phyloP scores from a whole-genome alignment of 2,329 filamentous ascomycete genomes.

The Huntiella decipiens region DNA sequence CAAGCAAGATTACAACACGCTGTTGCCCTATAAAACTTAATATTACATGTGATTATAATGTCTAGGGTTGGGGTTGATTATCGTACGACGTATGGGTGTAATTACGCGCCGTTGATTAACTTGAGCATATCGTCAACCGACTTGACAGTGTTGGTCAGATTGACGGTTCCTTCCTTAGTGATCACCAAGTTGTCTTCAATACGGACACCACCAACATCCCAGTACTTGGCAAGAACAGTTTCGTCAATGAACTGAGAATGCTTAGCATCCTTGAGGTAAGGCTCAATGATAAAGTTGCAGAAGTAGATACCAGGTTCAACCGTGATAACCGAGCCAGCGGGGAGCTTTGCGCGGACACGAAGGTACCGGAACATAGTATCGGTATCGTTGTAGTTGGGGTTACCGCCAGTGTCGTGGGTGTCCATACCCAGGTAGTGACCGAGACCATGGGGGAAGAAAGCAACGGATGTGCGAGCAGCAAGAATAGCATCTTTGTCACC shows the following conservation, averaged over 20 bases:
- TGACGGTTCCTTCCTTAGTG: slow-evolving; percentile 48
- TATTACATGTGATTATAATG: too few relatives aligned
- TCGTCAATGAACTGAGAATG: slow-evolving; percentile 61
- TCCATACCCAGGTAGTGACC: slow-evolving; percentile 88
- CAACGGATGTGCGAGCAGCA: slow-evolving; percentile 58
- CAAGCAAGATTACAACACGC: too few relatives aligned
- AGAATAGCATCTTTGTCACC: slow-evolving; percentile 53
- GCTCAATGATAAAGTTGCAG: slow-evolving; percentile 70
- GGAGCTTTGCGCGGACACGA: slow-evolving; percentile 55
- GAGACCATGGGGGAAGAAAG: slow-evolving; percentile 81
- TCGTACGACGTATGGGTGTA: not conserved
- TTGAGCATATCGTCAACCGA: slow-evolving; percentile 41
- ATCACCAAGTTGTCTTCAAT: slow-evolving; percentile 58
- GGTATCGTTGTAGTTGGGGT: slow-evolving; percentile 57
- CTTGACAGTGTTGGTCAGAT: slow-evolving; percentile 54
- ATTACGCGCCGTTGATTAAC: slow-evolving; percentile 10
- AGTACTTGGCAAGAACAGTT: slow-evolving; percentile 56
- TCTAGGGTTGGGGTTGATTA: too few relatives aligned
- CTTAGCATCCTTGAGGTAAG: slow-evolving; percentile 53
- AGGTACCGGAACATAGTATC: slow-evolving; percentile 80
- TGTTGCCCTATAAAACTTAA: too few relatives aligned
- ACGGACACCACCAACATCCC: slow-evolving; percentile 58
- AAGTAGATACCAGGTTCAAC: slow-evolving; percentile 94
- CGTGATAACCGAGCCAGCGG: slow-evolving; percentile 68
- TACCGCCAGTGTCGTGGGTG: slow-evolving; percentile 71